phyloP scores from a whole-genome alignment of 2,329 filamentous ascomycete genomes.

The Aspergillus fructus region DNA sequence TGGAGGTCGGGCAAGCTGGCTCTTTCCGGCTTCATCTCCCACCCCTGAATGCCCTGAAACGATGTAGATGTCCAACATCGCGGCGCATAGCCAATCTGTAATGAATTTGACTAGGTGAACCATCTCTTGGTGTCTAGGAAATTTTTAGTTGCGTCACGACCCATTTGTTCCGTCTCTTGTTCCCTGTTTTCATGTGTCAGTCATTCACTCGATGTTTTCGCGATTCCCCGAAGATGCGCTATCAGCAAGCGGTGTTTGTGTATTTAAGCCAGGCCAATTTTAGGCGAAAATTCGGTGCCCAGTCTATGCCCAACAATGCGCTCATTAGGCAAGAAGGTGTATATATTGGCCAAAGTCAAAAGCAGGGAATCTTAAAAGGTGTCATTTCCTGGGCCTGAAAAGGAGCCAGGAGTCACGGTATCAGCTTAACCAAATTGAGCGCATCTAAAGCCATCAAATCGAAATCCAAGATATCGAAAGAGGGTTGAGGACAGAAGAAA shows the following conservation, averaged over 20 bases:
- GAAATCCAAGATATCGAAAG: not conserved
- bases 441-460: not conserved
- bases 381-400: not conserved
- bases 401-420: not conserved
- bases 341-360: not conserved
- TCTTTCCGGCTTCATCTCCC: constrained; percentile 13
- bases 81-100: constrained; percentile 44
- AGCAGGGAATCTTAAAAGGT: not conserved
- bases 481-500: not conserved
- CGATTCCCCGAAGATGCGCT: not conserved
- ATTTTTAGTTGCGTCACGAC: constrained; percentile 6
- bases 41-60: not conserved
- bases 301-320: not conserved
- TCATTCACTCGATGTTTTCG: constrained; percentile 3
- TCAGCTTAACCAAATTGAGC: not conserved
- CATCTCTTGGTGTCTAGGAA: constrained; percentile 16
- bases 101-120: constrained; percentile 51
- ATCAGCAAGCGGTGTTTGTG: not conserved
- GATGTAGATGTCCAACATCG: constrained; percentile 20
- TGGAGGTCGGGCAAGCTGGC: constrained; percentile 2
- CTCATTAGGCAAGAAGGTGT: not conserved
- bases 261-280: constrained; percentile 1
- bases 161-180: not conserved
- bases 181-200: not conserved
- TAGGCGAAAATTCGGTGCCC: not conserved